Evolutionary conservation across 2,329 filamentous ascomycete species (phyloP), one percentile per base, ranked within the genome.

Genomic region (Colletotrichum lupini): DNA sequence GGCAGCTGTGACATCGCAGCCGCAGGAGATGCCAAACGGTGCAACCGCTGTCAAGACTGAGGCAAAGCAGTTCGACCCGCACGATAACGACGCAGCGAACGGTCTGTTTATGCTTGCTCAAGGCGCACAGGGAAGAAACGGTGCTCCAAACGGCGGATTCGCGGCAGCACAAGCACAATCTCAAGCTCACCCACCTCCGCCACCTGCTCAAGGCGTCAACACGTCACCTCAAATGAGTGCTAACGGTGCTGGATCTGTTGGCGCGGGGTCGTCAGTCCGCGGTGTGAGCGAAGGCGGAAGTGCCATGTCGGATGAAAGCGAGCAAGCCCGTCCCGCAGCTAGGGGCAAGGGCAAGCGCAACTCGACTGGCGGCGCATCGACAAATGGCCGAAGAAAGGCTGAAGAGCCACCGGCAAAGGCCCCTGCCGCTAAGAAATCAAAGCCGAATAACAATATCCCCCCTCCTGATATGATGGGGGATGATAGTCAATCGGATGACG

Each of bases 31-130:
- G 76, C 75, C 84, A 58, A 87, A 86, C 81, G 84, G 81, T 55
- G 77, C 79, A 7, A 74, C 80, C 5, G 58, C 78, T 6, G 78
- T 83, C 19, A 89, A 91, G 82, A 62, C 84, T 7, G 86, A 90
- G 76, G 71, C 83, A 16, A 91, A 87, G 77, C 83, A 88, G 12
- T 97, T 95, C 79, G 93, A 95, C 72, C 94, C 95, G 55, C 95
- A 97, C 83, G 96, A 98, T 66, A 97, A 96, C 78, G 96, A 98
- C 84, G 97, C 96, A 56, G 97, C 96, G 64, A 98, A 98, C 81
- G 95, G 97, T 35, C 87, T 99, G 1, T 97, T 95, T 78, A 93
- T 98, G 89, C 88, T 99, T 72, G 95, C 97, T 1, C 92, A 94
- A 79, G 91, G 92, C 71, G 95, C 97, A 1, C 92, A 94, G 79